A percentile compares a stretch with the other conserved stretches of the same genome.
These are phyloP conservation scores for Triticum aestivum DNA, from an alignment of 176 grass and related monocot species.

Conservation along the genomic window IWGSC_CS_RefSeq_v2.1 NC_057801.1:796831732-796832231, in stretches of 20 bases:
- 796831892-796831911: no score
- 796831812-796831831: no score
- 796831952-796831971: no score
- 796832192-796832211: neutral
- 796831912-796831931: neutral
- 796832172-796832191: no score
- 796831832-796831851: no score
- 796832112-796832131: slow-evolving; percentile 44
- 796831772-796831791: no score
- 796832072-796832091: slow-evolving; percentile 94
- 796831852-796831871: no score
- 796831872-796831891: no score
- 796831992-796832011: slow-evolving; percentile 77
- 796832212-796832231: slow-evolving; percentile 12
- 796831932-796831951: no score
- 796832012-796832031: slow-evolving; percentile 86
- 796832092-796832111: slow-evolving; percentile 92
- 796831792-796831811: no score
- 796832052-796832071: slow-evolving; percentile 84
- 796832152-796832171: neutral
- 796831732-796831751: no score
- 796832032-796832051: slow-evolving; percentile 87
- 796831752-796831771: no score
- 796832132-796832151: neutral
- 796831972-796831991: slow-evolving; percentile 63